Evolutionary conservation across 2,329 filamentous ascomycete genomes (phyloP).

Genomic region (Pseudomassariella vexata): DNA sequence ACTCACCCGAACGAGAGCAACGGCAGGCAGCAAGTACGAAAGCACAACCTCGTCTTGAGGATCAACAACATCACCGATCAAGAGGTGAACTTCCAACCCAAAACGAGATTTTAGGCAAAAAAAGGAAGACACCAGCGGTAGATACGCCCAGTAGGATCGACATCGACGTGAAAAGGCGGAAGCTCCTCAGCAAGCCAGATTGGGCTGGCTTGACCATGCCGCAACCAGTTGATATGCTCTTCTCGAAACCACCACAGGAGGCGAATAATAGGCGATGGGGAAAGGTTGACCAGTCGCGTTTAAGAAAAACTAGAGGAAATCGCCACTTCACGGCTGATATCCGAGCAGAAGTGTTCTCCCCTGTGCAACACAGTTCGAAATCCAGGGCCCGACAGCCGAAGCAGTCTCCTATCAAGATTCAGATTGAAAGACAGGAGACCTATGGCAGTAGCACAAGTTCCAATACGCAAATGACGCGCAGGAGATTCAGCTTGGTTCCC

Average conservation of each 20-base stretch:
- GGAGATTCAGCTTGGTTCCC: no score
- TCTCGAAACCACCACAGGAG: constrained; percentile 15
- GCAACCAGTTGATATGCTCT: constrained; percentile 24
- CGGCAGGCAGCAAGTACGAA: no score
- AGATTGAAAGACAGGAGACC: constrained; percentile 29
- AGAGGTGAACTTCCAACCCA: no score
- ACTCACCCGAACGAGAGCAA: no score
- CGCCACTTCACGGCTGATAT: no score
- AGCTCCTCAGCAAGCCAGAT: constrained; percentile 24
- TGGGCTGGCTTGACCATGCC: constrained; percentile 28
- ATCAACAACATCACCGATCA: no score
- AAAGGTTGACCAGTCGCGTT: constrained; percentile 8
- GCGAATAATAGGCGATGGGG: constrained; percentile 17
- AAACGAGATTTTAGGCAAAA: no score
- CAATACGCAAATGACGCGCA: no score
- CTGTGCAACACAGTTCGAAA: not conserved
- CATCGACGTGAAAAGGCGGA: constrained; percentile 21
- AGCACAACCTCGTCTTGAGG: no score
- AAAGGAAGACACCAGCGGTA: not conserved
- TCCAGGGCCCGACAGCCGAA: not conserved
- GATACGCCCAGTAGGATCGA: no score
- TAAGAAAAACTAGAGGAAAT: constrained; percentile 4
- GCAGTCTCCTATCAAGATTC: constrained; percentile 19
- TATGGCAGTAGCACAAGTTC: constrained; percentile 13
- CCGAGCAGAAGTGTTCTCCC: no score